A percentile compares a stretch with the other conserved stretches of the same genome.
Conservation (phyloP, 352 stramenopile species). For the Phytopythium ostracodes region DNA sequence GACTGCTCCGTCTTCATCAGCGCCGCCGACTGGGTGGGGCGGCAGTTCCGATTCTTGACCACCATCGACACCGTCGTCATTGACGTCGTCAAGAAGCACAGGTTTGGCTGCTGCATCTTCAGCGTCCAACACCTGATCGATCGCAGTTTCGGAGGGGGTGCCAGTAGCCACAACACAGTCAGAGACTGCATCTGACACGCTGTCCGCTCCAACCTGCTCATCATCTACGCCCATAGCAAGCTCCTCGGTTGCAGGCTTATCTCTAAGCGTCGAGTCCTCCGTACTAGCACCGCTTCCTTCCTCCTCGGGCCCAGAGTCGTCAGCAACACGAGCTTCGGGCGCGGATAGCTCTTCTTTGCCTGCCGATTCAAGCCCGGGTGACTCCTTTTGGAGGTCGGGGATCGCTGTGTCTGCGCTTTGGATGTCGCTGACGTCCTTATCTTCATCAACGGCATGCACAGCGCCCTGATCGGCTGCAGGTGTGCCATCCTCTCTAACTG, state of each 20-base stretch:
- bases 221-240: neutral
- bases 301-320: neutral
- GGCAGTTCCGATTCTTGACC: neutral
- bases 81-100: neutral
- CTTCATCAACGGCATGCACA: neutral
- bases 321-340: neutral
- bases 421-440: neutral
- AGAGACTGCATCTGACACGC: neutral
- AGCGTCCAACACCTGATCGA: neutral
- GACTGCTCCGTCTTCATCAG: neutral
- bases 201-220: neutral
- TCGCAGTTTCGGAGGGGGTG: neutral
- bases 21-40: neutral
- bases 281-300: neutral
- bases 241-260: neutral
- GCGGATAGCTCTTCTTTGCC: neutral
- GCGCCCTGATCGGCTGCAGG: neutral
- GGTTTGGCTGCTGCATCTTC: neutral
- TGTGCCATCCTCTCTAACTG: neutral
- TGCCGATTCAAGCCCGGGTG: neutral
- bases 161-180: neutral
- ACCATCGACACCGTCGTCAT: neutral
- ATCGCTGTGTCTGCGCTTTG: neutral
- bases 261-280: neutral
- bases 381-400: neutral